Evolutionary conservation across 1,284 basidiomycete species (phyloP), one percentile per base, ranked within the genome.

Genomic region (Ustanciosporium gigantosporum): DNA sequence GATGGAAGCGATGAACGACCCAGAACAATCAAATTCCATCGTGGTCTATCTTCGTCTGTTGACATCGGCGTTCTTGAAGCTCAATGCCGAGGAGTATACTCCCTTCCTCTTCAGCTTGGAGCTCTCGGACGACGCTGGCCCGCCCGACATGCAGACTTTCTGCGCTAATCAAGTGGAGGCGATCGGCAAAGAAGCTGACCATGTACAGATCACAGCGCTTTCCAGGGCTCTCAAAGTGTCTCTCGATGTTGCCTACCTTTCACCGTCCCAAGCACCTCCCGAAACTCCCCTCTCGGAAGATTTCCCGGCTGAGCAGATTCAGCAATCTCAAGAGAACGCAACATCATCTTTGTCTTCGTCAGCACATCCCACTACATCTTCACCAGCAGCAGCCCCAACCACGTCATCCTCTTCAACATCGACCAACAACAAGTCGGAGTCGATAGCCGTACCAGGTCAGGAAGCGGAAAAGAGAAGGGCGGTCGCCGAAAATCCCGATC

Each of bases 121-220:
- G 15, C 42, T 19, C 27, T 32, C 22, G 14, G 19, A 15, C 3
- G 32, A 25, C 6, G 37, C 41, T 19, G 53, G 34, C 2, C 45
- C 66, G 5, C 57, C 60, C 14, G 55, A 55, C 13, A 75, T 75
- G 69, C 40, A 53, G 16, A 39, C 45, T 13, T 75, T 75, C 47
- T 68, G 68, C 43, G 39, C 60, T 20, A 47, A 56, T 24, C 65
- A 73, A 20, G 69, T 75, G 9, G 73, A 75, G 17, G 67, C 73
- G 0, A 62, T 75, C 27, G 71, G 73, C 3, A 72, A 67, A 34
- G 73, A 75, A 46, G 73, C 73, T 0, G 73, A 75, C 36, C 73
- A 75, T 25, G 46, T 75, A 1, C 70, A 73, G 46, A 73, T 75
- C 46, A 69, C 70, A 19, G 69, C 73, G 2, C 46, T 75, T 22